Evolutionary conservation across 2,329 filamentous ascomycete genomes (phyloP).

Genomic region (Hypoxylon sp.): DNA sequence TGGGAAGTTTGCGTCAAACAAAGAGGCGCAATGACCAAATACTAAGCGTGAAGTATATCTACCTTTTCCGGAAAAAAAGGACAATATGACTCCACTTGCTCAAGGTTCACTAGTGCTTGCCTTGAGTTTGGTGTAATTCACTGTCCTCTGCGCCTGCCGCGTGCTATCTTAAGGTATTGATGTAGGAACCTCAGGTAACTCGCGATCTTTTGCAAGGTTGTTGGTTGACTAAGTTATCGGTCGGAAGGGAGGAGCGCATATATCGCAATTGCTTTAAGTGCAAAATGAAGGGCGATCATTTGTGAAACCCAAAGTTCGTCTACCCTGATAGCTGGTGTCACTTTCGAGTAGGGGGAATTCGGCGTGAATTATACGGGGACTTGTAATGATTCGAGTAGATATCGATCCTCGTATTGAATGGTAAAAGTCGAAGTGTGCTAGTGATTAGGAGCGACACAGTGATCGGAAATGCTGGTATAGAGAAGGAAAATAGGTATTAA

Average conservation of each 20-base stretch:
- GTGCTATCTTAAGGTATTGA: too few relatives aligned
- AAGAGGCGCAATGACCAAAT: conserved; percentile 11
- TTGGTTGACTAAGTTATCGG: too few relatives aligned
- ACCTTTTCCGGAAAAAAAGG: conserved; percentile 20
- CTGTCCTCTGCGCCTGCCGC: too few relatives aligned
- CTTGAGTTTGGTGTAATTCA: not conserved
- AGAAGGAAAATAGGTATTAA: too few relatives aligned
- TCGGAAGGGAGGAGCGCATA: too few relatives aligned
- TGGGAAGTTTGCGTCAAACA: conserved; percentile 15
- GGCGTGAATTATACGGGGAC: not conserved
- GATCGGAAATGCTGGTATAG: too few relatives aligned
- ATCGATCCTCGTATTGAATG: too few relatives aligned
- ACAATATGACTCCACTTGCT: not conserved
- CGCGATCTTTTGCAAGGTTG: too few relatives aligned
- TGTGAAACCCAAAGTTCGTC: conserved; percentile 9
- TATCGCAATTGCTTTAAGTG: too few relatives aligned
- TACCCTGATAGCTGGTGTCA: not conserved
- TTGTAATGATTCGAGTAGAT: not conserved
- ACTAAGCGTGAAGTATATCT: conserved; percentile 10
- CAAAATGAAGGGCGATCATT: conserved; percentile 19
- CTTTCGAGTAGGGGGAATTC: not conserved
- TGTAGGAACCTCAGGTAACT: too few relatives aligned
- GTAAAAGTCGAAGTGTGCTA: too few relatives aligned
- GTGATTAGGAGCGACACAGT: too few relatives aligned
- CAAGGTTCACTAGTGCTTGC: not conserved